These are phyloP conservation scores for Fusarium sp. DNA, from an alignment of 2,329 filamentous ascomycete genomes.

Conservation along the genomic window DNA sequence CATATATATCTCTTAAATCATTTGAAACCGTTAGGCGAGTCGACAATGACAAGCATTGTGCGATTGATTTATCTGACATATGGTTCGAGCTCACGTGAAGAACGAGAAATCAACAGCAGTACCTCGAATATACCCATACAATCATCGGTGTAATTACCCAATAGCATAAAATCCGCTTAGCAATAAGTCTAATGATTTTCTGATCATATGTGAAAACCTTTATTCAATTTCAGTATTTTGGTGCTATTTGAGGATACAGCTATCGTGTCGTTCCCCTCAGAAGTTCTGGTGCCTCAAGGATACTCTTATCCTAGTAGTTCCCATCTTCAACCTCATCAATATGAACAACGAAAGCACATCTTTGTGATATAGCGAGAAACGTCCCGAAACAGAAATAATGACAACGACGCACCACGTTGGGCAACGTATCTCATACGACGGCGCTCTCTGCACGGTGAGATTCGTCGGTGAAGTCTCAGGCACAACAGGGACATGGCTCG, in stretches of 20 bases:
- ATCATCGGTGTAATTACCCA: background rate
- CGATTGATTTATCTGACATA: too few species aligned
- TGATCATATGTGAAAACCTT: background rate
- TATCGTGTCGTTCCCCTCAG: slow-evolving; percentile 1
- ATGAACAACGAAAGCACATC: background rate
- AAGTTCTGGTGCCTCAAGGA: slow-evolving; percentile 23
- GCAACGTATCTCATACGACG: slow-evolving; percentile 82
- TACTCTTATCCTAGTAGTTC: background rate
- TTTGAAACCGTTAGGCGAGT: background rate
- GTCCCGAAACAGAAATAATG: slow-evolving; percentile 45
- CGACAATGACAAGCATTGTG: too few species aligned
- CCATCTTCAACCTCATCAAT: background rate
- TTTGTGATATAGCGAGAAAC: background rate
- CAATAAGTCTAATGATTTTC: background rate
- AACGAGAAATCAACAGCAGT: rapidly evolving
- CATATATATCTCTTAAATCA: background rate
- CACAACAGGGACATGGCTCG: slow-evolving; percentile 84
- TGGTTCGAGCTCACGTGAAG: background rate
- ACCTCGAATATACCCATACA: too few species aligned
- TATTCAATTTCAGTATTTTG: background rate
- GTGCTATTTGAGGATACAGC: background rate
- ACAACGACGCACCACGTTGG: slow-evolving; percentile 61
- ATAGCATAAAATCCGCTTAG: background rate
- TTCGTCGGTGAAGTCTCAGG: slow-evolving; percentile 82
- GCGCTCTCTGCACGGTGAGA: slow-evolving; percentile 82